Evolutionary conservation across 1,139 yeast species (phyloP).

Genomic region (Debaryomyces nepalensis): DNA sequence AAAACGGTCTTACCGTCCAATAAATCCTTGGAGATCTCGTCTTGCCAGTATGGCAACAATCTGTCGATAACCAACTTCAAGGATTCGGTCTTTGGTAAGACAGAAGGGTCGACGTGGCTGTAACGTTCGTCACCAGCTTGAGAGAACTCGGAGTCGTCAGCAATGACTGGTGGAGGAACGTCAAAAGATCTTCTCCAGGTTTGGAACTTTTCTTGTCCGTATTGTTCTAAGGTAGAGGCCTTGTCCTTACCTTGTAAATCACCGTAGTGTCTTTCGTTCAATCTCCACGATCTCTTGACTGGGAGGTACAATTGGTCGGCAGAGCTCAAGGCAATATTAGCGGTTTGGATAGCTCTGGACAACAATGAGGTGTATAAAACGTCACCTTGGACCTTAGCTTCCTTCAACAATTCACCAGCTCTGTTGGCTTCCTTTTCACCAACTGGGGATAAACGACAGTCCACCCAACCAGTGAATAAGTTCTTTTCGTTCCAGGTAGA

Average conservation of each 20-base stretch:
- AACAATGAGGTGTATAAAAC: slow-evolving; percentile 89
- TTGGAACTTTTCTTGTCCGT: slow-evolving; percentile 93
- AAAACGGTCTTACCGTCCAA: slow-evolving; percentile 87
- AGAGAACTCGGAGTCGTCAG: slow-evolving; percentile 76
- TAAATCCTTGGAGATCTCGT: slow-evolving; percentile 84
- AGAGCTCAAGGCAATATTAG: slow-evolving; percentile 87
- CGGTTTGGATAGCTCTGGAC: slow-evolving; percentile 97
- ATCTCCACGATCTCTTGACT: slow-evolving; percentile 95
- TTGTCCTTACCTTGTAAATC: slow-evolving; percentile 98
- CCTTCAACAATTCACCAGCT: slow-evolving; percentile 93
- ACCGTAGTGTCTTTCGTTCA: slow-evolving; percentile 97
- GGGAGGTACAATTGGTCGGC: slow-evolving; percentile 94
- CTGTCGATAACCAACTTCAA: slow-evolving; percentile 95
- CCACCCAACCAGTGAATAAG: slow-evolving; percentile 99
- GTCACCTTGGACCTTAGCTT: slow-evolving; percentile 84
- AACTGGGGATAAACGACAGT: slow-evolving; percentile 79
- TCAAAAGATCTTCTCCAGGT: slow-evolving; percentile 98
- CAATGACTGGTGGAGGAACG: slow-evolving; percentile 93
- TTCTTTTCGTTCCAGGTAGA: slow-evolving; percentile 99
- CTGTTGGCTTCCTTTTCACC: slow-evolving; percentile 91
- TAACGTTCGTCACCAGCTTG: slow-evolving; percentile 89
- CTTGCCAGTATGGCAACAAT: slow-evolving; percentile 97
- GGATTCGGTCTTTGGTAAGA: slow-evolving; percentile 93
- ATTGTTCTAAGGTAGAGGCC: slow-evolving; percentile 86
- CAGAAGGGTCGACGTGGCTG: slow-evolving; percentile 78